Base-by-base conservation (phyloP, 805 yeast species). In the Candida bentonensis region DNA sequence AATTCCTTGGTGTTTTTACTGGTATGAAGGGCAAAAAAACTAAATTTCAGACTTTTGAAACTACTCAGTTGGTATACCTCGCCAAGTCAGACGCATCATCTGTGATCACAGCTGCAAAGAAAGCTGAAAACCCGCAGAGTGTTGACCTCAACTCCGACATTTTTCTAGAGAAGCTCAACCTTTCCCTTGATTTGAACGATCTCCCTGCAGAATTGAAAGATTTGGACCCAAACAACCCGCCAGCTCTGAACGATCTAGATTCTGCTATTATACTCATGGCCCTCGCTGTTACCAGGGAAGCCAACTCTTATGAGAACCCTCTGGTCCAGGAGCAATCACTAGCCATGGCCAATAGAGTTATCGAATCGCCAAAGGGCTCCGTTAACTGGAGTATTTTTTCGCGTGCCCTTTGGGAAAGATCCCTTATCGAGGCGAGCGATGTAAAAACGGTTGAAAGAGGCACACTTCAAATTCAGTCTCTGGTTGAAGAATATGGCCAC, bases 371-470 rank as follows among this genome's bases (percentile, higher is more conserved):
- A 9, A 55, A 57, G 3, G 63, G 65, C 3, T 50, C 64, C 1
- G 70, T 74, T 15, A 82, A 84, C 59, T 87, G 95, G 87, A 63
- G 82, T 1, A 60, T 89, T 2, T 86, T 79, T 54, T 76, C 88
- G 2, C 70, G 88, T 49, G 82, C 94, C 0, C 65, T 92, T 39
- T 92, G 96, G 96, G 83, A 81, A 55, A 74, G 97, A 59, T 85
- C 96, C 4, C 54, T 83, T 20, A 66, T 88, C 28, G 98, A 92
- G 59, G 74, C 95, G 0, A 70, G 72, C 42, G 79, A 78, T 51
- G 77, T 94, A 1, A 79, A 82, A 57, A 89, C 96, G 1, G 80
- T 89, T 21, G 97, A 92, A 63, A 73, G 98, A 59, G 97, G 97
- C 42, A 78, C 88, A 3, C 67, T 92, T 43, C 98, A 92, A 62